Evolutionary conservation across 768 basidiomycete genomes (phyloP).

Genomic region (Russula griseocarnosa): DNA sequence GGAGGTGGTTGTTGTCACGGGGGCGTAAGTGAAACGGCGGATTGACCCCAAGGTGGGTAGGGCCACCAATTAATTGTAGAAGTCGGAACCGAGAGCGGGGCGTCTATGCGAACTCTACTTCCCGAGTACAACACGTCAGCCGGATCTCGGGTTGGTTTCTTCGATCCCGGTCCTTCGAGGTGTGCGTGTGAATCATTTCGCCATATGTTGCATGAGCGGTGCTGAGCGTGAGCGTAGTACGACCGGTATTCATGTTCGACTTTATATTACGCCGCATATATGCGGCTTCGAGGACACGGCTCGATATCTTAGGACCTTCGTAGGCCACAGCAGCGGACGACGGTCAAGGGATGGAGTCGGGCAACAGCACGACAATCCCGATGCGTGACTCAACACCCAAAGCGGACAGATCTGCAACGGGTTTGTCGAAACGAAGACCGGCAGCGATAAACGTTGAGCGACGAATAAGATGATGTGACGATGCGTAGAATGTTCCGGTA

Average conservation of each 20-base stretch:
- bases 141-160: neutral
- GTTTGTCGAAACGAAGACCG: slow-evolving; percentile 62
- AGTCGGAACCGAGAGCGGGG: neutral
- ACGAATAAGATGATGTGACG: slow-evolving; percentile 67
- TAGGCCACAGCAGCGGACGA: neutral
- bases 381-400: slow-evolving; percentile 36
- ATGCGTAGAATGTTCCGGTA: slow-evolving; percentile 65
- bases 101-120: neutral
- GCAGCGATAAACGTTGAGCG: slow-evolving; percentile 78
- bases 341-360: slow-evolving; percentile 9
- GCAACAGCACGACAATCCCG: slow-evolving; percentile 29
- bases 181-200: neutral
- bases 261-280: slow-evolving; percentile 1
- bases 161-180: neutral
- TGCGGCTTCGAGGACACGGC: neutral
- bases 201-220: neutral
- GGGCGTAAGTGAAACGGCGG: slow-evolving; percentile 7
- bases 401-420: slow-evolving; percentile 40
- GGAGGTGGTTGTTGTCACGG: neutral
- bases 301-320: neutral
- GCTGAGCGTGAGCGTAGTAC: neutral
- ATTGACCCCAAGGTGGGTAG: slow-evolving; percentile 33
- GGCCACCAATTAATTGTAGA: slow-evolving; percentile 37
- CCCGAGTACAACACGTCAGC: neutral
- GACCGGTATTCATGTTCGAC: slow-evolving; percentile 17